phyloP scores from a whole-genome alignment of 164 flowering plant species.

The Protea cynaroides region DNA sequence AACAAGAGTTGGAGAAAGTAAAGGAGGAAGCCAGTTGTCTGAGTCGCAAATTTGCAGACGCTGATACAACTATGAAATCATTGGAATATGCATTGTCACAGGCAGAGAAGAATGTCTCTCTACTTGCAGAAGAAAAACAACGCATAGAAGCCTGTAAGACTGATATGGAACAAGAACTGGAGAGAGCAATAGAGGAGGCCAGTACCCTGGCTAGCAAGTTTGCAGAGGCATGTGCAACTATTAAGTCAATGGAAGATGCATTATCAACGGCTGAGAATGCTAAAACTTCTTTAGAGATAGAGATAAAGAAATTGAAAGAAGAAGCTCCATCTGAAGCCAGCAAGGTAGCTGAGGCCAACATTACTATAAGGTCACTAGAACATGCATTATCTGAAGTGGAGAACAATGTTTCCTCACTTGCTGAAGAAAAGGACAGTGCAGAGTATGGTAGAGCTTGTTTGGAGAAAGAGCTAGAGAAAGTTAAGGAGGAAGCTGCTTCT shows the following conservation, averaged over 20 bases:
- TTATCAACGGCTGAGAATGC: constrained; percentile 47
- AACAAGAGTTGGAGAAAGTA: constrained; percentile 46
- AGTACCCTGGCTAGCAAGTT: constrained; percentile 24
- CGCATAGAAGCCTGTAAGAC: constrained; percentile 39
- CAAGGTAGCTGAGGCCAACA: constrained; percentile 42
- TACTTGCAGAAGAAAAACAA: constrained; percentile 51
- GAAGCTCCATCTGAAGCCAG: constrained; percentile 31
- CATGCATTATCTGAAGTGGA: constrained; percentile 36
- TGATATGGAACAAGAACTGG: constrained; percentile 38
- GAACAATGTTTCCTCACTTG: constrained; percentile 25
- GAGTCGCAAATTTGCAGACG: constrained; percentile 45
- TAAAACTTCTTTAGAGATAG: constrained; percentile 39
- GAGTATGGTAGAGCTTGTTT: constrained; percentile 30
- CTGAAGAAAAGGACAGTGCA: constrained; percentile 34
- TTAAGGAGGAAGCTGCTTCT: constrained; percentile 41
- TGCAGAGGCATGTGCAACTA: constrained; percentile 34
- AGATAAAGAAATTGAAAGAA: constrained; percentile 42
- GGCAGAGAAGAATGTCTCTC: constrained; percentile 31
- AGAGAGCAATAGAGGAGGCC: constrained; percentile 43
- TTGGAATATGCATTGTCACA: constrained; percentile 51
- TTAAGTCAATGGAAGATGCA: constrained; percentile 43
- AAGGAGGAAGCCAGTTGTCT: constrained; percentile 44
- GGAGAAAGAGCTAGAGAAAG: constrained; percentile 51
- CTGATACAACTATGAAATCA: constrained; percentile 32
- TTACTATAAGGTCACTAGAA: constrained; percentile 50